Conservation (phyloP, 1,284 basidiomycete species). For the Agaricales sp. region DNA sequence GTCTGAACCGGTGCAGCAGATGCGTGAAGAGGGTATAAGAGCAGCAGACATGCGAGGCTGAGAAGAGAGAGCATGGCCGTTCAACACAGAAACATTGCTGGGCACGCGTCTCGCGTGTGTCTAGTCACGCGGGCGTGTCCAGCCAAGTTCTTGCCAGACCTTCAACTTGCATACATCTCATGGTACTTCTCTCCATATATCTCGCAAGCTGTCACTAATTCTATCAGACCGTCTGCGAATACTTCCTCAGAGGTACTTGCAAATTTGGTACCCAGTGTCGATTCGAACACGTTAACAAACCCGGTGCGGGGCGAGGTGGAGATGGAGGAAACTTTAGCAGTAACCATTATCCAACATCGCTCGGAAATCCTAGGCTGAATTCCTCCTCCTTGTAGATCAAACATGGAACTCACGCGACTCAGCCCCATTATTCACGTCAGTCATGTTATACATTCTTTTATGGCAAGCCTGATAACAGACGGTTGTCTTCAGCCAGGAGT, state of each 20-base stretch:
- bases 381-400: no score
- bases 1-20: no score
- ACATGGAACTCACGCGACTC: background rate
- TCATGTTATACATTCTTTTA: background rate
- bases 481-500: background rate
- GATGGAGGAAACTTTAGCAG: background rate
- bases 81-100: no score
- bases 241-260: background rate
- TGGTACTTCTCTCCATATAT: no score
- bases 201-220: no score
- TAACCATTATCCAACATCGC: background rate
- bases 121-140: no score
- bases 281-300: background rate
- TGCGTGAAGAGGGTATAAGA: no score
- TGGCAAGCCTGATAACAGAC: background rate
- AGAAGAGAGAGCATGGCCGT: no score
- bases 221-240: background rate
- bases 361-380: background rate
- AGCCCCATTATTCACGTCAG: background rate
- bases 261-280: background rate
- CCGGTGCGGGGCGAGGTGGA: background rate
- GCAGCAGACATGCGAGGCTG: no score
- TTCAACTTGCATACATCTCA: no score
- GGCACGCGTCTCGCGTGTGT: no score
- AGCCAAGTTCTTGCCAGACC: no score